phyloP scores from a whole-genome alignment of 2,329 filamentous ascomycete genomes.

The Penicillium digitatum region DNA sequence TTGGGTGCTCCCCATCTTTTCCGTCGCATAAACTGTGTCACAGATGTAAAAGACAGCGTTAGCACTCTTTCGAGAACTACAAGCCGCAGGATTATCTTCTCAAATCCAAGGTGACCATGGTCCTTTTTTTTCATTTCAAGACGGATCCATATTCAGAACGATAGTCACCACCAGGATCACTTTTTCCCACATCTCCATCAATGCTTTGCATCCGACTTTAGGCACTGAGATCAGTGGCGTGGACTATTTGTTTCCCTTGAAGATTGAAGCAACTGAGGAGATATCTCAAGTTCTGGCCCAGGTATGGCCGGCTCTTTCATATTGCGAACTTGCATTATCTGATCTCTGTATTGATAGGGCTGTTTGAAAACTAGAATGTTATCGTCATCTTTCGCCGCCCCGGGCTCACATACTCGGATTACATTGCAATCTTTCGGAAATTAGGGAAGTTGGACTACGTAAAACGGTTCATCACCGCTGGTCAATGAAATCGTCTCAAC shows the following conservation, averaged over 20 bases:
- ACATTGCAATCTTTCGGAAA: slow-evolving; percentile 49
- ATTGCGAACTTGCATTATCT: too few species aligned
- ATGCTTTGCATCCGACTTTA: not conserved
- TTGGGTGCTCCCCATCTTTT: too few species aligned
- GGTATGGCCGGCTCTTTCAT: not conserved
- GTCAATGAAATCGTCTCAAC: slow-evolving; percentile 48
- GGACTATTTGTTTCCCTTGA: not conserved
- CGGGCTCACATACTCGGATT: slow-evolving; percentile 48
- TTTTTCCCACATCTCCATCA: not conserved
- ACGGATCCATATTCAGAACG: not conserved
- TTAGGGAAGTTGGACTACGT: slow-evolving; percentile 59
- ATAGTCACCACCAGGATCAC: not conserved
- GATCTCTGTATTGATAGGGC: not conserved
- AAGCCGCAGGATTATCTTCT: too few species aligned
- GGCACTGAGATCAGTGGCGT: not conserved
- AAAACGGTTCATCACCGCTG: slow-evolving; percentile 46
- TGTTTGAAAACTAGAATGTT: slow-evolving; percentile 44
- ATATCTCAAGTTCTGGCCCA: not conserved
- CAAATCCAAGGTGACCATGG: too few species aligned
- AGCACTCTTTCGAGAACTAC: too few species aligned
- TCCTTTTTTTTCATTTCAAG: too few species aligned
- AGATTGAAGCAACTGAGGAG: not conserved
- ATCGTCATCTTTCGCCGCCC: slow-evolving; percentile 53
- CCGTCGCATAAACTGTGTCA: too few species aligned
- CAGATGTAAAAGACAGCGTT: too few species aligned